A percentile compares a stretch with the other conserved stretches of the same genome.
Conservation (phyloP, 2,329 filamentous ascomycete species). For the Talaromyces sp. region DNA sequence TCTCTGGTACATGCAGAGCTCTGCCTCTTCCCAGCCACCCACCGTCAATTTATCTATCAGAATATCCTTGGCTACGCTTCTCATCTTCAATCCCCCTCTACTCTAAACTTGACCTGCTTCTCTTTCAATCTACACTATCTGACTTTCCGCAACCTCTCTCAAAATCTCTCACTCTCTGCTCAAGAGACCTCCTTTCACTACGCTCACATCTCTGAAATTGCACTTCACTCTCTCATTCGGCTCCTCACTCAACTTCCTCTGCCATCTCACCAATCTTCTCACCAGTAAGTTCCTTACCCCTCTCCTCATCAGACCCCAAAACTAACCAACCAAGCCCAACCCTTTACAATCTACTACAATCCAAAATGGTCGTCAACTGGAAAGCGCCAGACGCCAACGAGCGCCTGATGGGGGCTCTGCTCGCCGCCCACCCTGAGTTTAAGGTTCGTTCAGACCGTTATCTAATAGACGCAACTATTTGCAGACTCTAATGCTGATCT, state of each 20-base stretch:
- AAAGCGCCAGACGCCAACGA: constrained; percentile 18
- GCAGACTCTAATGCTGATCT: no score
- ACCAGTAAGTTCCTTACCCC: not conserved
- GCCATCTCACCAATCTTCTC: not conserved
- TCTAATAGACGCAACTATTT: no score
- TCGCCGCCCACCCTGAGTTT: constrained; percentile 22
- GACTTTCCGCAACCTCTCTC: not conserved
- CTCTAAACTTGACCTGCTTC: not conserved
- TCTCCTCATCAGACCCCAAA: not conserved
- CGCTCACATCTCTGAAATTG: not conserved
- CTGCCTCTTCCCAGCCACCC: not conserved
- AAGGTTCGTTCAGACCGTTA: constrained; percentile 18
- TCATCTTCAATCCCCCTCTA: not conserved
- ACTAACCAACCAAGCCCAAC: not conserved
- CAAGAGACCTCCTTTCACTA: not conserved
- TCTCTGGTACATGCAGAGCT: not conserved
- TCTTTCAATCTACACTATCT: not conserved
- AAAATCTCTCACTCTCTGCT: not conserved
- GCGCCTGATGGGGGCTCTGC: constrained; percentile 20
- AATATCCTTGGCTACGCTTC: not conserved
- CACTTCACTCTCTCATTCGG: not conserved
- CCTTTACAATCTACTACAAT: not conserved
- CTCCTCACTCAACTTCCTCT: no score
- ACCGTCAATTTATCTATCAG: not conserved
- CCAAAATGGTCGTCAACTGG: constrained; percentile 26